Evolutionary conservation across 345 rosid genomes (phyloP), one percentile per base, ranked within the genome.

Genomic region (Gynandropsis gynandra): DNA sequence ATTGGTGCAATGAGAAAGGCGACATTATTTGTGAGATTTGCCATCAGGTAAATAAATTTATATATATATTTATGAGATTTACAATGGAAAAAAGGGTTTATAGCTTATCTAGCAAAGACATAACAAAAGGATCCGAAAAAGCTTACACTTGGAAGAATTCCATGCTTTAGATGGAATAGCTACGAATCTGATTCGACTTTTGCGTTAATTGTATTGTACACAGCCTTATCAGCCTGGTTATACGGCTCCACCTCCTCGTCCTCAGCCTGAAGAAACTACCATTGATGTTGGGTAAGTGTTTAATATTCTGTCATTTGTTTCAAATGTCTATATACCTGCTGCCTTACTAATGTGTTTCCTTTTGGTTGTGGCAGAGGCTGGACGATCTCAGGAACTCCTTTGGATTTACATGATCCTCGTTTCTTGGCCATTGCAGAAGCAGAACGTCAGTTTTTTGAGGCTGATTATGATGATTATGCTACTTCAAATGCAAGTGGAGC

Each of bases 1-100:
- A 62, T 61, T 92, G 98, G 98, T 92, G 96, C 71, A 75, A 87
- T 43, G 96, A 87, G 72, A 92, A 92, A 64, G 88, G 95, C 12
- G 82, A 92, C 63, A 82, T 72, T 42, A 62, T 70, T n/a, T 92
- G 98, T 38, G 98, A 92, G 65, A 92, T 92, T 24, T 87, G 97
- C 59, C 95, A 85, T 74, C 87, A 85, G 98, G 96, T 87, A 72
- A 34, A 42, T 47, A 61, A 42, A n/a, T n/a, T n/a, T 24, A 2
- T 24, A 24, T 24, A 2, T 5, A 5, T 5, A 2, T 24, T 24
- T 24, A 5, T 24, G 29, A 24, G 4, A 24, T 5, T 24, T 2
- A 24, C 29, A 2, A 24, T 5, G 5, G 5, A 24, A 24, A 5
- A 24, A n/a, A n/a, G n/a, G 29, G 29, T 24, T 24, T 24, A 24